Base-by-base conservation (phyloP, 495 filamentous ascomycete species). In the Hapsidospora chrysogenum region DNA sequence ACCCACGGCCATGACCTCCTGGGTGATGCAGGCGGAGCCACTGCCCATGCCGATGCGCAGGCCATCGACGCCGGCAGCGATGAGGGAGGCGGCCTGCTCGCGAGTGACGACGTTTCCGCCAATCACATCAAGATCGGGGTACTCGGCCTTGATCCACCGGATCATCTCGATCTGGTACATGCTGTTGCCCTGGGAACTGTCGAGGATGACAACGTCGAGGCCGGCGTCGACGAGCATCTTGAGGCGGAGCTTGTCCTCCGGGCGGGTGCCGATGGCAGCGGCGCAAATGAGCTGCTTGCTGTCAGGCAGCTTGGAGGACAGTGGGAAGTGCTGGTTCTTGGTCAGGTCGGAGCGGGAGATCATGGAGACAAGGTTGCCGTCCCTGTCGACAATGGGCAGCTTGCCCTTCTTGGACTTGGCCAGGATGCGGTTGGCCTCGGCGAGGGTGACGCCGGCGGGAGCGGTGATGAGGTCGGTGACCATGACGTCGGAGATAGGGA, bases 1-100 rank as follows among this genome's bases (percentile, higher is more conserved):
- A 25, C 89, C 89, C 28, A 95, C 85, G 36, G 89, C 89, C 89
- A 99, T 99, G 49, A 99, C 89, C 63, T 99, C 89, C 61, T 99
- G 89, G 31, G 89, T 99, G 50, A 99, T 99, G 62, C 89, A 99
- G 49, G 89, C 89, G 46, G 80, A 89, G 48, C 89, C 89, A 52
- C 81, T 87, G 46, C 89, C 89, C 89, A 99, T 99, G 54, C 89
- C 89, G 57, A 99, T 99, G 50, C 89, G 80, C 43, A 99, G 76
- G 45, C 86, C 89, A 58, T 99, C 89, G 39, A 79, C 86, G 49
- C 89, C 89, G 33, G 89, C 89, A 36, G 82, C 85, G 50, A 99
- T 95, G 41, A 99, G 60, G 41, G 69, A 54, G 22, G 89, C 89
- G 44, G 89, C 89, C 61, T 99, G 89, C 44, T 93, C 85, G 19